phyloP scores from a whole-genome alignment of 2,329 filamentous ascomycete genomes.

The Aspergillus nomiae region DNA sequence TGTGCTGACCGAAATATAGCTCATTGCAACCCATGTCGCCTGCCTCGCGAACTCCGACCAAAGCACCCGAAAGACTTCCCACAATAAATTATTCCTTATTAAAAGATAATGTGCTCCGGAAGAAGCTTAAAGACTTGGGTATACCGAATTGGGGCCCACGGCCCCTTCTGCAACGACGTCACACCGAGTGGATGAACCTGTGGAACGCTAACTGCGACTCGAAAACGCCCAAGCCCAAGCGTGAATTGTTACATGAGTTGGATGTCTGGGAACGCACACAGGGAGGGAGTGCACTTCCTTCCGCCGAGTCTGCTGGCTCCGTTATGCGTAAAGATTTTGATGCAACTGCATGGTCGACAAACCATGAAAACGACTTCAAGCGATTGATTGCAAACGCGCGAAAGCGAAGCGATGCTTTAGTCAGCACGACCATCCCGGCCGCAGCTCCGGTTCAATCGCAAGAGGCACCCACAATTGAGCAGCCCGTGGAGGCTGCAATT shows the following conservation, averaged over 20 bases:
- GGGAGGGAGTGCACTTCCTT: slow-evolving; percentile 57
- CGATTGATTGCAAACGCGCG: slow-evolving; percentile 77
- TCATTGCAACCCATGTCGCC: slow-evolving; percentile 22
- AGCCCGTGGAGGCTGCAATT: slow-evolving; percentile 1
- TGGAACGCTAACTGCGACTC: slow-evolving; percentile 98
- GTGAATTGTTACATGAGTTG: slow-evolving; percentile 74
- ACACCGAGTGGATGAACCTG: slow-evolving; percentile 91
- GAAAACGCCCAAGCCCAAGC: slow-evolving; percentile 67
- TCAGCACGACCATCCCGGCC: slow-evolving; percentile 29
- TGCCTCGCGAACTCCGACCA: slow-evolving; percentile 24
- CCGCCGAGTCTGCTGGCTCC: slow-evolving; percentile 34
- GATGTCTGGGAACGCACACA: slow-evolving; percentile 86
- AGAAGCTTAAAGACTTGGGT: slow-evolving; percentile 79
- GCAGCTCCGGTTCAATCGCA: slow-evolving; percentile 9
- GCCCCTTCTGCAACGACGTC: slow-evolving; percentile 72
- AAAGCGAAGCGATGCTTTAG: slow-evolving; percentile 47
- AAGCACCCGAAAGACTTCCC: slow-evolving; percentile 67
- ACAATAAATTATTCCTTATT: slow-evolving; percentile 83
- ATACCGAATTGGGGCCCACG: slow-evolving; percentile 71
- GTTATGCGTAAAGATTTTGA: slow-evolving; percentile 91
- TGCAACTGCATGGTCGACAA: slow-evolving; percentile 70
- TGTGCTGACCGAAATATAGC: slow-evolving; percentile 25
- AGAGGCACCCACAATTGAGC: slow-evolving; percentile 1
- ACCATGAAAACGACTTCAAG: slow-evolving; percentile 74
- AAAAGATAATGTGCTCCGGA: slow-evolving; percentile 75